These are phyloP conservation scores for Sclerotiophoma versabilis DNA, from an alignment of 2,329 filamentous ascomycete species.

Conservation along the genomic window DNA sequence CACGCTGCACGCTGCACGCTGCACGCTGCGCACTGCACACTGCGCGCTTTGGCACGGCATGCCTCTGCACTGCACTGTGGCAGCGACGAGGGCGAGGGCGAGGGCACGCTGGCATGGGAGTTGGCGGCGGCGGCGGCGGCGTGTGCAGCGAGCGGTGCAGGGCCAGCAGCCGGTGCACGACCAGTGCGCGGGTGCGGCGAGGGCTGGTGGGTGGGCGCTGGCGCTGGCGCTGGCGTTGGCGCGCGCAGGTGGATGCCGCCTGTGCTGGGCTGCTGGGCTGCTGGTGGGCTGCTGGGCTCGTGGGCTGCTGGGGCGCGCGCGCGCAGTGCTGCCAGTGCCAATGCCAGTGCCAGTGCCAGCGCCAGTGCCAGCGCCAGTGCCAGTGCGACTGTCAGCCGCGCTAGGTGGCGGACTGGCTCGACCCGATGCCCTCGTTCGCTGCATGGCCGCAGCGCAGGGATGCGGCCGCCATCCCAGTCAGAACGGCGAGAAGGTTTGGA, in stretches of 20 bases:
- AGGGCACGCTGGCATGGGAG: not conserved
- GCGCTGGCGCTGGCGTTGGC: not conserved
- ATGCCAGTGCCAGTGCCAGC: too few species aligned
- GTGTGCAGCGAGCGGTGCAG: too few species aligned
- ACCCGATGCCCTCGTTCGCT: slow-evolving; percentile 32
- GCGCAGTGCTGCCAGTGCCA: not conserved
- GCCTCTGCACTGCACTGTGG: too few species aligned
- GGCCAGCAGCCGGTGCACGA: too few species aligned
- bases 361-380: too few species aligned
- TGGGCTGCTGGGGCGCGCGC: too few species aligned
- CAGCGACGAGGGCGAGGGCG: too few species aligned
- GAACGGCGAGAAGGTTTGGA: slow-evolving; percentile 38
- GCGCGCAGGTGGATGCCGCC: not conserved
- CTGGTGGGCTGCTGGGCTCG: not conserved
- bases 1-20: too few species aligned
- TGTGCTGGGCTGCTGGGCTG: not conserved
- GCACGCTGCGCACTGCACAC: too few species aligned
- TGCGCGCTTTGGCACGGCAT: too few species aligned
- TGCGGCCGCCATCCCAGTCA: slow-evolving; percentile 28
- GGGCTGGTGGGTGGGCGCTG: not conserved
- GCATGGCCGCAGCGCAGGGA: slow-evolving; percentile 32
- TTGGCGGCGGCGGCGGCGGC: too few species aligned
- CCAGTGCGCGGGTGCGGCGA: slow-evolving; percentile 10
- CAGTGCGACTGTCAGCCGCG: slow-evolving; percentile 20
- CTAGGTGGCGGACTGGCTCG: slow-evolving; percentile 24